phyloP scores from a whole-genome alignment of 768 basidiomycete species.

The Lactarius deliciosus region DNA sequence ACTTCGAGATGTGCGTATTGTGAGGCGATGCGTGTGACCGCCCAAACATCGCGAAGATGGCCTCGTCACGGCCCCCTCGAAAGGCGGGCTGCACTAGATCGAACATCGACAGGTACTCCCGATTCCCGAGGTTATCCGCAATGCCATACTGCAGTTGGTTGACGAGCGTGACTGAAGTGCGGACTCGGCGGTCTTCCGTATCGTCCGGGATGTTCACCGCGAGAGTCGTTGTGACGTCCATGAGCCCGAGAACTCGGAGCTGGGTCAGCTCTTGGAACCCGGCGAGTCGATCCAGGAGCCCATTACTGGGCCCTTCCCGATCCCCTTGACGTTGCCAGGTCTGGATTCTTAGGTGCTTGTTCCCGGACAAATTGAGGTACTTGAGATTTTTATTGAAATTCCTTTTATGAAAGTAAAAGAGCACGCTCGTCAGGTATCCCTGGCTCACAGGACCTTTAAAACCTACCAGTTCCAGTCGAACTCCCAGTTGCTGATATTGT shows the following conservation, averaged over 20 bases:
- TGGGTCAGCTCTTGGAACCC: slow-evolving; percentile 87
- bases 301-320: slow-evolving; percentile 34
- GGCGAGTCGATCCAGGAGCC: slow-evolving; percentile 45
- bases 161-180: slow-evolving; percentile 86
- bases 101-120: slow-evolving; percentile 81
- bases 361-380: slow-evolving; percentile 96
- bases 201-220: slow-evolving; percentile 71
- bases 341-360: slow-evolving; percentile 95
- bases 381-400: slow-evolving; percentile 93
- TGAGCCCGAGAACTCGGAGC: slow-evolving; percentile 89
- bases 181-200: slow-evolving; percentile 84
- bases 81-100: slow-evolving; percentile 91
- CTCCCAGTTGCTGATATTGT: slow-evolving; percentile 97
- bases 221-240: slow-evolving; percentile 83
- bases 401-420: slow-evolving; percentile 46
- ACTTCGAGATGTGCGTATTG: slow-evolving; percentile 76
- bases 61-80: slow-evolving; percentile 71
- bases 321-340: slow-evolving; percentile 50
- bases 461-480: slow-evolving; percentile 99
- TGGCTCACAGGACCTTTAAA: not conserved
- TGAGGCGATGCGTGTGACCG: slow-evolving; percentile 57
- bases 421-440: slow-evolving; percentile 2
- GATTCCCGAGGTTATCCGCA: slow-evolving; percentile 82
- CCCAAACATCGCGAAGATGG: slow-evolving; percentile 96
- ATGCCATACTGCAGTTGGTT: slow-evolving; percentile 96